These are phyloP conservation scores for Aspergillus sp. DNA, from an alignment of 2,329 filamentous ascomycete species.

Conservation along the genomic window DNA sequence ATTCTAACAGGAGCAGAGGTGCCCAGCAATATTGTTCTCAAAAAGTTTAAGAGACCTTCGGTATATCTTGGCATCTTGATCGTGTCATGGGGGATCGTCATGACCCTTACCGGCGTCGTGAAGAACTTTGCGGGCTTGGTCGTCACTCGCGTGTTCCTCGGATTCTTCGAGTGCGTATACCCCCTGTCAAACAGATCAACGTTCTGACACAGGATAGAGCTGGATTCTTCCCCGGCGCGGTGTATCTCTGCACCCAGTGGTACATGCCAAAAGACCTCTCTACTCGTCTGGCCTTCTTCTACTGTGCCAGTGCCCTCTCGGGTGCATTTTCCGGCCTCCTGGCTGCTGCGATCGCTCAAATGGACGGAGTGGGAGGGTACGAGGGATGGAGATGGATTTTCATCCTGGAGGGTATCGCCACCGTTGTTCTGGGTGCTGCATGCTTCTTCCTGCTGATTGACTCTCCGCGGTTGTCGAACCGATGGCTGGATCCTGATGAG, in stretches of 20 bases:
- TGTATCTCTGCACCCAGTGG: conserved; percentile 25
- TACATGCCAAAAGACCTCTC: conserved; percentile 43
- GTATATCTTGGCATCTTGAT: conserved; percentile 26
- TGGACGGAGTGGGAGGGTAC: conserved; percentile 11
- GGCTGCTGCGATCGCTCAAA: conserved; percentile 31
- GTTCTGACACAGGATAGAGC: conserved; percentile 34
- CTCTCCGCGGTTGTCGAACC: conserved; percentile 34
- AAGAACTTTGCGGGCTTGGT: conserved; percentile 48
- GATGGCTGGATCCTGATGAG: conserved; percentile 40
- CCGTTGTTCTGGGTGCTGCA: conserved; percentile 3
- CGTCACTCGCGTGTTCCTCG: conserved; percentile 47
- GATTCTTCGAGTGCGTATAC: conserved; percentile 33
- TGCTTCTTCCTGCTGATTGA: conserved; percentile 36
- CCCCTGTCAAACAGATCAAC: not conserved
- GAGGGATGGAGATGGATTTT: conserved; percentile 42
- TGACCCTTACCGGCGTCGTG: conserved; percentile 50
- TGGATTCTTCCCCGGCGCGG: conserved; percentile 24
- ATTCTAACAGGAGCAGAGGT: conserved; percentile 14
- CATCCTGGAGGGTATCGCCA: conserved; percentile 44
- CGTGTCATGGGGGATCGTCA: conserved; percentile 46
- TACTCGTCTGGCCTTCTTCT: conserved; percentile 21
- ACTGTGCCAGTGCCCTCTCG: conserved; percentile 23
- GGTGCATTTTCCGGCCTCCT: conserved; percentile 40
- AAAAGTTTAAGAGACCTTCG: conserved; percentile 24
- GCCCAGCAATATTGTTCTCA: conserved; percentile 19